phyloP scores from a whole-genome alignment of 305 asterid species.

The Fraxinus platypoda region DNA sequence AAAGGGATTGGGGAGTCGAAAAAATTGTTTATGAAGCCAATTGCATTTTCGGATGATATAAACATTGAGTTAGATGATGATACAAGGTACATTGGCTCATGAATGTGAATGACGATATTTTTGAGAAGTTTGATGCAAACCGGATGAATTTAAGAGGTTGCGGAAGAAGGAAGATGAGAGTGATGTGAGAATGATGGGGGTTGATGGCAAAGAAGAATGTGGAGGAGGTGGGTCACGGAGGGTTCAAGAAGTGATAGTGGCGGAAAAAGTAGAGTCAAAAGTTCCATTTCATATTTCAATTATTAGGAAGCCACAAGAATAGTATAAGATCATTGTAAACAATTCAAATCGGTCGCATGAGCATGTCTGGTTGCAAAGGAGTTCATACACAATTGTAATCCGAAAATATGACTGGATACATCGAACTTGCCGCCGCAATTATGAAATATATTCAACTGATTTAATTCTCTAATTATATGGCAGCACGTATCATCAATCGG shows the following conservation, averaged over 20 bases:
- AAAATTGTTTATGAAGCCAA: slow-evolving; percentile 47
- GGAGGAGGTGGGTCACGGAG: slow-evolving; percentile 22
- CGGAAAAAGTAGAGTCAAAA: slow-evolving; percentile 64
- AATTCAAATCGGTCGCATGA: slow-evolving; percentile 77
- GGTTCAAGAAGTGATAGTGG: slow-evolving; percentile 64
- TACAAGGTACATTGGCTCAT: slow-evolving; percentile 66
- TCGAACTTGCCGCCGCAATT: no score
- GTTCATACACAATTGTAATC: background rate
- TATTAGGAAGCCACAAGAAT: slow-evolving; percentile 76
- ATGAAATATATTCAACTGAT: no score
- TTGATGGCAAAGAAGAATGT: slow-evolving; percentile 25
- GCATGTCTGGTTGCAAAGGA: slow-evolving; percentile 85
- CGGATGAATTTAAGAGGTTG: slow-evolving; percentile 59
- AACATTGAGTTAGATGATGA: slow-evolving; percentile 59
- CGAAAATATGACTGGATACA: no score
- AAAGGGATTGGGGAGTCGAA: slow-evolving; percentile 53
- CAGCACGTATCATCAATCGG: no score
- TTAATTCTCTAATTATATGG: no score
- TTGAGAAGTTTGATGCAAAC: slow-evolving; percentile 66
- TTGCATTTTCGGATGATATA: slow-evolving; percentile 50
- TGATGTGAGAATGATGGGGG: slow-evolving; percentile 47
- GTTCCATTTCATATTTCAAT: slow-evolving; percentile 74
- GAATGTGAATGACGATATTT: slow-evolving; percentile 63
- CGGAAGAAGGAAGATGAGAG: slow-evolving; percentile 62
- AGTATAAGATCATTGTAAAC: slow-evolving; percentile 76